These are phyloP conservation scores for Sarcodon aspratus DNA, from an alignment of 768 basidiomycete genomes.

Conservation along the genomic window DNA sequence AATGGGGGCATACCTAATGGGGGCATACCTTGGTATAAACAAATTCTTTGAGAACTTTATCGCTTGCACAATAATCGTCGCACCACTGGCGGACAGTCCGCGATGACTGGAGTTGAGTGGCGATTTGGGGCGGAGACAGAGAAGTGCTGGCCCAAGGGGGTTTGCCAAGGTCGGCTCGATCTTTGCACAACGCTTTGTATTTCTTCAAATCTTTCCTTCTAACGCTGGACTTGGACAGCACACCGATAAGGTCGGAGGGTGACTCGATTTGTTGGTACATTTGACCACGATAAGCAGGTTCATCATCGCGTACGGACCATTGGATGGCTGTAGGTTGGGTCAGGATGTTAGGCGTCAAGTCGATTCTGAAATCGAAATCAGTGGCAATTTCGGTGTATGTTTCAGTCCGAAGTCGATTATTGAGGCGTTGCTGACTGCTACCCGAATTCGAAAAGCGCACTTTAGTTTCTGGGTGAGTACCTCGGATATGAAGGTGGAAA, in stretches of 20 bases:
- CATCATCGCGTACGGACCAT: conserved; percentile 52
- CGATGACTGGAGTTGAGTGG: conserved; percentile 32
- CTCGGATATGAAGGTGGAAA: conserved; percentile 35
- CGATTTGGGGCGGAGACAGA: not conserved
- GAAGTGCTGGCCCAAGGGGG: conserved; percentile 31
- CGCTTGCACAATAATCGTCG: conserved; percentile 67
- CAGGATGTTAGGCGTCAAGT: conserved; percentile 32
- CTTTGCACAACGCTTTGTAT: conserved; percentile 31
- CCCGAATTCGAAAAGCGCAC: conserved; percentile 29
- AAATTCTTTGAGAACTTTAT: conserved; percentile 69
- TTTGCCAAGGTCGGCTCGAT: conserved; percentile 35
- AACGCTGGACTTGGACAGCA: not conserved
- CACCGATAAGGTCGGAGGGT: conserved; percentile 2
- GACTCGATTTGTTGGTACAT: conserved; percentile 48
- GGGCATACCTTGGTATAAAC: conserved; percentile 50
- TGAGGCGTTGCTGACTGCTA: conserved; percentile 21
- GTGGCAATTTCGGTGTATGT: conserved; percentile 45
- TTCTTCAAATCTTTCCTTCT: conserved; percentile 27
- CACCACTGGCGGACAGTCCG: conserved; percentile 69
- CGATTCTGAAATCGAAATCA: conserved; percentile 64
- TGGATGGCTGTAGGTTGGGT: conserved; percentile 24
- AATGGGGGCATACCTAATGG: not conserved
- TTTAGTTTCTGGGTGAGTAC: conserved; percentile 44
- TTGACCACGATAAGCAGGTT: conserved; percentile 53
- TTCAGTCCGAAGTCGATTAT: conserved; percentile 27